Evolutionary conservation across 2,329 filamentous ascomycete species (phyloP).

Genomic region (Exophiala calicioides): DNA sequence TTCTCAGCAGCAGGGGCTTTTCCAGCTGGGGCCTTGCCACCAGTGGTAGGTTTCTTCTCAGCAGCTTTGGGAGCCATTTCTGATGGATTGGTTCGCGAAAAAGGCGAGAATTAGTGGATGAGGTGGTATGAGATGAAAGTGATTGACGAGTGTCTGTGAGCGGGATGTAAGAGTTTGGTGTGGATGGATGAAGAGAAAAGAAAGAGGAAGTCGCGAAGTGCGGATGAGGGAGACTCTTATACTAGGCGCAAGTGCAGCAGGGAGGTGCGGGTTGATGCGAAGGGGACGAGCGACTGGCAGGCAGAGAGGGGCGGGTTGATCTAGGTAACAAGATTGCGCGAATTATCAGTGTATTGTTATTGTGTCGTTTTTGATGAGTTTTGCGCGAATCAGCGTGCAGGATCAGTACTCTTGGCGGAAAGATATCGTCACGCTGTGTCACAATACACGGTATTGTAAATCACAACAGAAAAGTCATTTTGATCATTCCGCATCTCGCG

Average conservation of each 20-base stretch:
- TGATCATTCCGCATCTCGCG: constrained; percentile 20
- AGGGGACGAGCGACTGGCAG: constrained; percentile 27
- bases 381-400: constrained; percentile 23
- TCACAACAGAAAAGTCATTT: constrained; percentile 32
- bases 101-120: constrained; percentile 23
- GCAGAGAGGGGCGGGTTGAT: constrained; percentile 24
- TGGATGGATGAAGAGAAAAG: constrained; percentile 36
- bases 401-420: constrained; percentile 25
- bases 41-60: constrained; percentile 93
- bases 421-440: constrained; percentile 22
- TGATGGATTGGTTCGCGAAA: constrained; percentile 40
- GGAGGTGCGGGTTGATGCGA: constrained; percentile 46
- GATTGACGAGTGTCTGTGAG: constrained; percentile 29
- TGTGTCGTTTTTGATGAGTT: constrained; percentile 28
- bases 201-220: constrained; percentile 40
- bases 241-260: constrained; percentile 41
- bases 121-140: constrained; percentile 31
- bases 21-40: constrained; percentile 83
- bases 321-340: constrained; percentile 25
- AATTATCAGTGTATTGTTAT: constrained; percentile 29
- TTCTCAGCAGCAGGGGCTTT: constrained; percentile 85
- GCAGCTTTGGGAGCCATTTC: constrained; percentile 98
- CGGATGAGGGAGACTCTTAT: constrained; percentile 49
- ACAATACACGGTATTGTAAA: constrained; percentile 26
- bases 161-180: constrained; percentile 36